phyloP scores from a whole-genome alignment of 2,329 filamentous ascomycete genomes.

The Botrytis byssoidea region DNA sequence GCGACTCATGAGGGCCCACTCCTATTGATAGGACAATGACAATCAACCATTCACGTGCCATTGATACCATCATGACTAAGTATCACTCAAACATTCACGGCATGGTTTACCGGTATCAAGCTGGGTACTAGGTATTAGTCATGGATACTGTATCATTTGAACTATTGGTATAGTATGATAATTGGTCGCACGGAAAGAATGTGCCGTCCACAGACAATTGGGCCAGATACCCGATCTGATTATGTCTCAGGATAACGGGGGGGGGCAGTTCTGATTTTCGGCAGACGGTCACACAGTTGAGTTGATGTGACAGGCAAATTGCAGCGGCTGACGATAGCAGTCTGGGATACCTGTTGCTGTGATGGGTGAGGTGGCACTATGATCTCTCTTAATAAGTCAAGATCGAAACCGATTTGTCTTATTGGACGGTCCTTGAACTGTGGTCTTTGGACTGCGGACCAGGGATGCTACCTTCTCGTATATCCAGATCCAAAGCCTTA shows the following conservation, averaged over 20 bases:
- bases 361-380: background rate
- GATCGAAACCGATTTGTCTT: background rate
- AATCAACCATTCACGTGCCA: background rate
- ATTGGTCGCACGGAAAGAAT: background rate
- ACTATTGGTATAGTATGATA: background rate
- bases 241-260: background rate
- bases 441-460: background rate
- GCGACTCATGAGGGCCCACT: background rate
- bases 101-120: background rate
- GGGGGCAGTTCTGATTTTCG: background rate
- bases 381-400: background rate
- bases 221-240: background rate
- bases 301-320: background rate
- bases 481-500: background rate
- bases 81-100: background rate
- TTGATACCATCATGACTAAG: background rate
- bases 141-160: background rate
- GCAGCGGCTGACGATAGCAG: background rate
- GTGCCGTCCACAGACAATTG: background rate
- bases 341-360: background rate
- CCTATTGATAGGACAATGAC: background rate
- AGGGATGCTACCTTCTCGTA: background rate
- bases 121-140: no score
- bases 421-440: background rate
- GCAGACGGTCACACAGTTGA: background rate